Evolutionary conservation across 768 basidiomycete species (phyloP).

Genomic region (Serendipita vermifera): DNA sequence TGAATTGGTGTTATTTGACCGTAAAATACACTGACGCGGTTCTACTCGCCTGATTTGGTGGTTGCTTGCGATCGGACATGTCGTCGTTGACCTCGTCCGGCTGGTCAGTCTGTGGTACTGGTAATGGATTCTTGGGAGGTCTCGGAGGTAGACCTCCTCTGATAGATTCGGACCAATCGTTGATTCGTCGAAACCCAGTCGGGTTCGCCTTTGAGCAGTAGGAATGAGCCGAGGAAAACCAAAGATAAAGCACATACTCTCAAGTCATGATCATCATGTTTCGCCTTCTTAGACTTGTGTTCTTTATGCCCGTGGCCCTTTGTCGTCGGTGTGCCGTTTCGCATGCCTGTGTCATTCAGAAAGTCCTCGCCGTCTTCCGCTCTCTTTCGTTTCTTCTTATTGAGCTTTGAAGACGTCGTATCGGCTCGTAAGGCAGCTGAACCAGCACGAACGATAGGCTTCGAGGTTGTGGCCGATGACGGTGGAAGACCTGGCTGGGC

Average conservation of each 20-base stretch:
- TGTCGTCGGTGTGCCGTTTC: background rate
- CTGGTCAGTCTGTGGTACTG: constrained; percentile 69
- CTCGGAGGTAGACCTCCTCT: constrained; percentile 34
- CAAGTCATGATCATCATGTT: constrained; percentile 6
- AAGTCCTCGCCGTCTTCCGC: background rate
- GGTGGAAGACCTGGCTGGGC: background rate
- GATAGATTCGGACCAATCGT: background rate
- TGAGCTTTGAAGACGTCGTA: background rate
- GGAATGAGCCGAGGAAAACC: too few species aligned
- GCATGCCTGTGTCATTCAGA: background rate
- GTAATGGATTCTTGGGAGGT: constrained; percentile 48
- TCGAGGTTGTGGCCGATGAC: background rate
- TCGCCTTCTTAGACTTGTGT: constrained; percentile 8
- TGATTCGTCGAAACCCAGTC: constrained; percentile 2
- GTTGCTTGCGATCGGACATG: constrained; percentile 72
- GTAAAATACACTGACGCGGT: constrained; percentile 17
- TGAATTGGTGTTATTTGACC: background rate
- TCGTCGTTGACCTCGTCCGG: constrained; percentile 77
- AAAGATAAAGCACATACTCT: background rate
- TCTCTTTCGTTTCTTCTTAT: constrained; percentile 7
- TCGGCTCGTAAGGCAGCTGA: constrained; percentile 4
- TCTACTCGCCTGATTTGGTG: constrained; percentile 47
- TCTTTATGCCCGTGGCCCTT: constrained; percentile 6
- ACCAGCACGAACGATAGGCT: background rate
- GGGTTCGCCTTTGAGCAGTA: background rate